phyloP scores from a whole-genome alignment of 306 rosid species.

The Rosa rugosa region DNA sequence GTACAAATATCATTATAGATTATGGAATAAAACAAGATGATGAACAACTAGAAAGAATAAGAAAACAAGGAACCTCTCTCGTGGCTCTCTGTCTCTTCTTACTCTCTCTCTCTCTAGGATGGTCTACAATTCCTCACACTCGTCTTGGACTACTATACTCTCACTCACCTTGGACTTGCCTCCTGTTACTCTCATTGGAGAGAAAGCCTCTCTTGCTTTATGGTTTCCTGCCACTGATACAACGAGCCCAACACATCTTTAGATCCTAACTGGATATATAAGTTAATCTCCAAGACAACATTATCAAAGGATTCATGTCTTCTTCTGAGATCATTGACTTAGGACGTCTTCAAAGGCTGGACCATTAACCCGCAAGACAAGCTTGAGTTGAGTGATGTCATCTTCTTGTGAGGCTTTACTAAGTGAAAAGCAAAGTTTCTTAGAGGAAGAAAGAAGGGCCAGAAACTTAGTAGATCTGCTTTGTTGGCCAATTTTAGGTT shows the following conservation, averaged over 20 bases:
- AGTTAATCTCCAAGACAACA: not conserved
- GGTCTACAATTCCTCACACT: not conserved
- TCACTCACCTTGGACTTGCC: not conserved
- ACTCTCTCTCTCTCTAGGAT: not conserved
- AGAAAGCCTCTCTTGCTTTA: not conserved
- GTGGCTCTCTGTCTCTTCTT: not conserved
- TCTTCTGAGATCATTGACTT: not conserved
- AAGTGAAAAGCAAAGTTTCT: not conserved
- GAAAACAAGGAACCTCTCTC: not conserved
- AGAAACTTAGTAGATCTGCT: not conserved
- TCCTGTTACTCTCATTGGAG: not conserved
- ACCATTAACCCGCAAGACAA: not conserved
- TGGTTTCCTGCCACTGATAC: not conserved
- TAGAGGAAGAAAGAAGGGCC: not conserved
- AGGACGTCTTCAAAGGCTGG: not conserved
- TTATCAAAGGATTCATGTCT: not conserved
- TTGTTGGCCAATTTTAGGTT: not conserved
- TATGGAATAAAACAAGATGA: not conserved
- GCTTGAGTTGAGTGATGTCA: not conserved
- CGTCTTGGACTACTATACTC: not conserved
- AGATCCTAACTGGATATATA: not conserved
- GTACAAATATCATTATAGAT: not conserved
- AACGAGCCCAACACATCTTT: not conserved
- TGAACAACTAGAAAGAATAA: not conserved
- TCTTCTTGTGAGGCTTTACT: not conserved